Base-by-base conservation (phyloP, 805 yeast genomes). In the Priceomyces medius region DNA sequence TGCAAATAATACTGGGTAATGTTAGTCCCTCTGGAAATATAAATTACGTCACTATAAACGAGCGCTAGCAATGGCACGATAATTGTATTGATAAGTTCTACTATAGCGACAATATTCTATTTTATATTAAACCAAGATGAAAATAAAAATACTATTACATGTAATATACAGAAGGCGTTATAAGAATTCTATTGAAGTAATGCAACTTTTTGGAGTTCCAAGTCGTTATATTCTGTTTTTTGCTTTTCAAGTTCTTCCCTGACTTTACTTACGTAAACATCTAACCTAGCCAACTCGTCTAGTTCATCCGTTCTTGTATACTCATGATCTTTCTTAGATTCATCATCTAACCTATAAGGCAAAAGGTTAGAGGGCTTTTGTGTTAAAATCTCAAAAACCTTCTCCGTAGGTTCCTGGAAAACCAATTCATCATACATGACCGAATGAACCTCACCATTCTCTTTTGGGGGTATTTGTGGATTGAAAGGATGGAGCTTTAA, bases 391-490 rank as follows among this genome's bases (percentile, higher is more conserved):
- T 84, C 88, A 65, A 93, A 91, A 63, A 89, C 79, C 16, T 76
- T 76, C 52, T 93, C 98, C 5, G 97, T 89, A 2, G 99, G 99
- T 61, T 93, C 99, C 59, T 85, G 88, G 58, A 93, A 93, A 2
- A 93, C 96, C 14, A 93, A 67, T 58, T 93, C 99, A 57, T 93
- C 99, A 54, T 85, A 93, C 31, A 83, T 53, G 14, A 69, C 73
- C 24, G 71, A 66, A 42, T 67, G 59, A 10, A 66, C 71, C 34
- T 68, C 76, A 2, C 75, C 74, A 46, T 62, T 71, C 40, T 63
- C 70, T 17, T 67, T 63, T 4, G 51, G 51, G 17, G 71, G 67
- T 2, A 53, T 54, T 43, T 62, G 65, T 1, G 70, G 70, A 44
- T 75, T 81, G 58, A 85, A 93, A 0, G 98, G 97, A 67, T 93